phyloP scores from a whole-genome alignment of 495 filamentous ascomycete genomes.

The Pyronema domesticum region DNA sequence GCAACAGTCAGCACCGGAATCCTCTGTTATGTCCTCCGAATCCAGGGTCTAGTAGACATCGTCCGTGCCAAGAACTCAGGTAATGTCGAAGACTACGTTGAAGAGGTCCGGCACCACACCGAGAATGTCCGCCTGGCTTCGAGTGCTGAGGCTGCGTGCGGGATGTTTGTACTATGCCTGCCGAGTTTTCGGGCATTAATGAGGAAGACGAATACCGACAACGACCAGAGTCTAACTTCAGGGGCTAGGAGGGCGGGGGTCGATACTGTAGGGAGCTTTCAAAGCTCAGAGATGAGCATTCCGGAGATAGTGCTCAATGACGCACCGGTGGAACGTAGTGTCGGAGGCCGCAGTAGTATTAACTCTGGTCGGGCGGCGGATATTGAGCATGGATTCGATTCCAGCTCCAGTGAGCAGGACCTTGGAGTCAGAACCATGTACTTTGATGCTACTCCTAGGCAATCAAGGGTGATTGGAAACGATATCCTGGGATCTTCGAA shows the following conservation, averaged over 20 bases:
- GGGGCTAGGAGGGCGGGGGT: background rate
- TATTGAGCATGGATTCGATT: background rate
- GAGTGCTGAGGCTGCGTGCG: background rate
- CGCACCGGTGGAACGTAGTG: too few species aligned
- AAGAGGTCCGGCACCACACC: background rate
- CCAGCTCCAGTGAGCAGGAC: background rate
- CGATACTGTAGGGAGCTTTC: background rate
- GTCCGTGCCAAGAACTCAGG: background rate
- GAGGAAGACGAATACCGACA: background rate
- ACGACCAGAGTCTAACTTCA: background rate
- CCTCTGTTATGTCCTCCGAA: background rate
- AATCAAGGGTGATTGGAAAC: too few species aligned
- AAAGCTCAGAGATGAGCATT: background rate
- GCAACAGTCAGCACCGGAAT: background rate
- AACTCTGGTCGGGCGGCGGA: background rate
- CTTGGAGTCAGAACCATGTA: background rate
- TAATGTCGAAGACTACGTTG: background rate
- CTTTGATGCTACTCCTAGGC: background rate
- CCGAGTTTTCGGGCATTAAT: background rate
- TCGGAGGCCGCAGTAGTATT: background rate
- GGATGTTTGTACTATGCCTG: background rate
- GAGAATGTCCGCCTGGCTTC: background rate
- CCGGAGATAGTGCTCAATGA: background rate
- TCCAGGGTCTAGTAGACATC: background rate
- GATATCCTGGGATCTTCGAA: too few species aligned